Base-by-base conservation (phyloP, 768 basidiomycete genomes). In the Omphalotus guepiniiformis region DNA sequence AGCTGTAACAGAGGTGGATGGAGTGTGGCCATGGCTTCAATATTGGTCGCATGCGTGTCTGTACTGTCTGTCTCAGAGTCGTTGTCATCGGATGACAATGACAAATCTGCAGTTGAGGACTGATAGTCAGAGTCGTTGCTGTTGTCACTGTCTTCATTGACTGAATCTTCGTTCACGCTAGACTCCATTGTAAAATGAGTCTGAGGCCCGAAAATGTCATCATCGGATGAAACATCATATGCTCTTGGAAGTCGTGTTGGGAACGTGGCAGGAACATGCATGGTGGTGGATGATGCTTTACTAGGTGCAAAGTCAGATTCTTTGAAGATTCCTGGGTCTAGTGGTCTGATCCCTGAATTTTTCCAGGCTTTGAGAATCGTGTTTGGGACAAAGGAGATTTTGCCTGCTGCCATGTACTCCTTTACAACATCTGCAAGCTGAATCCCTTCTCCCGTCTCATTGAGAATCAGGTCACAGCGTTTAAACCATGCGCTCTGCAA, bases 401-500 rank as follows among this genome's bases (percentile, higher is more conserved):
- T 35, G 16, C 51, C 22, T 19, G 47, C 53, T n/a, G 15, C 18
- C 52, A 54, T 51, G 40, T 61, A 62, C 38, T 57, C 56, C 21
- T 41, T 41, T 6, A 60, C 53, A 45, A 63, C 48, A 42, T 57
- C 37, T 21, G 45, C 25, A 36, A 53, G 42, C 6, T 36, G 22
- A 47, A 63, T 63, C 23, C 36, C 56, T 32, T 53, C 51, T 27
- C 55, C 53, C 8, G 50, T 55, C 25, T 19, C 55, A 40, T 52
- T 34, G 15, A 56, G 28, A 3, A 49, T 21, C 0, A 26, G 21
- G 9, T 54, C 43, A 30, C 53, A 54, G 4, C 26, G 42, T 22
- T 51, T 49, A n/a, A 48, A 22, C 66, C 67, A 69, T 16, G 37
- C 43, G 1, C 12, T 34, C 23, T 58, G 54, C 0, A 69, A 30